Evolutionary conservation across 305 asterid genomes (phyloP).

Genomic region (Andrographis paniculata): DNA sequence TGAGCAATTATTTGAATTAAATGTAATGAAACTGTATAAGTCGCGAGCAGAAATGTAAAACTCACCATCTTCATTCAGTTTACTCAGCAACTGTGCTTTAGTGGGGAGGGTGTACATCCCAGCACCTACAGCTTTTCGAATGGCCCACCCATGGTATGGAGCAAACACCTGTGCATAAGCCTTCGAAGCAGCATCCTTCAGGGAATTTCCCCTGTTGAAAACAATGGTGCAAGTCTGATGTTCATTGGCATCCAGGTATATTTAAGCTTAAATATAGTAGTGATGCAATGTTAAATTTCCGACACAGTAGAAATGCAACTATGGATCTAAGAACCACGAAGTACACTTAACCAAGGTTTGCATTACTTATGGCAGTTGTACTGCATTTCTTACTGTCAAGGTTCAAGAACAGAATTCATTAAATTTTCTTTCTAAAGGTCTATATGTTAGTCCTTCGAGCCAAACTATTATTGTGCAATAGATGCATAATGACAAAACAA

Average conservation of each 20-base stretch:
- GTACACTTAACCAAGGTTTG: too few species aligned
- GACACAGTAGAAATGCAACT: too few species aligned
- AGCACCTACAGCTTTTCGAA: constrained; percentile 80
- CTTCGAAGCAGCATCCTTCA: constrained; percentile 78
- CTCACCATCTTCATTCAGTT: constrained; percentile 92
- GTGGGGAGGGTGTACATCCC: constrained; percentile 98
- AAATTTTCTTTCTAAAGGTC: neutral
- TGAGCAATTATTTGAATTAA: constrained; percentile 1
- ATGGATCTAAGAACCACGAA: too few species aligned
- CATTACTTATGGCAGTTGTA: neutral
- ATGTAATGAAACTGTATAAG: neutral
- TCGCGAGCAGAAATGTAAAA: constrained; percentile 15
- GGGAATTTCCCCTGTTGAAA: constrained; percentile 52
- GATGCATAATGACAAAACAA: neutral
- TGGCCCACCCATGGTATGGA: constrained; percentile 92
- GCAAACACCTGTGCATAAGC: constrained; percentile 86
- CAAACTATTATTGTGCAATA: neutral
- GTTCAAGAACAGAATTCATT: neutral
- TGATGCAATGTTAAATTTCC: too few species aligned
- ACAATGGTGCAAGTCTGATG: constrained; percentile 8
- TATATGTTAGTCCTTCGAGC: neutral
- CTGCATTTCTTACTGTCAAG: neutral
- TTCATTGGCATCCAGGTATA: neutral
- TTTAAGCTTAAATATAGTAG: too few species aligned
- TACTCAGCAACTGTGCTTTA: constrained; percentile 61